Percentiles rank a stretch among this genome's conserved stretches.
Conservation (phyloP, 805 yeast species). For the Candida patagonica region DNA sequence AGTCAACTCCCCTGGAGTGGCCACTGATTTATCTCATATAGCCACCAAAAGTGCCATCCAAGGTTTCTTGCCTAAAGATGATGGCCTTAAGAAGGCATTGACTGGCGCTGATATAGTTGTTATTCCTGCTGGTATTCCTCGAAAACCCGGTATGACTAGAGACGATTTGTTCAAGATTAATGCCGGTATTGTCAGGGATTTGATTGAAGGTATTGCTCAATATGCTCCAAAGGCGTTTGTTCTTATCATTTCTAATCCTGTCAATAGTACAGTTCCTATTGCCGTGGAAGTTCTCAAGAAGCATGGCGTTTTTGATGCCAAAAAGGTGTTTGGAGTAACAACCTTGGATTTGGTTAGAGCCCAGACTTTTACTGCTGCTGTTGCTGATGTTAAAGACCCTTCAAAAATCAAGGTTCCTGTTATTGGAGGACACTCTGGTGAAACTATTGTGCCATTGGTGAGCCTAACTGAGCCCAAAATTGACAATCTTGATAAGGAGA, state of each 20-base stretch:
- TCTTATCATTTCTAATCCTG: slow-evolving; percentile 84
- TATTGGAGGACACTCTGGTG: slow-evolving; percentile 93
- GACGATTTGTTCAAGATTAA: slow-evolving; percentile 80
- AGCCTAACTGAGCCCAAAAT: slow-evolving; percentile 32
- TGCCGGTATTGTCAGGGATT: slow-evolving; percentile 66
- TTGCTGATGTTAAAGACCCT: slow-evolving; percentile 36
- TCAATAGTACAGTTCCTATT: slow-evolving; percentile 86
- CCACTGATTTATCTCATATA: slow-evolving; percentile 80
- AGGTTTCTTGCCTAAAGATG: slow-evolving; percentile 54
- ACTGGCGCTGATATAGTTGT: slow-evolving; percentile 76
- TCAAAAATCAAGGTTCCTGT: slow-evolving; percentile 55
- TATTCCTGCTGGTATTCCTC: slow-evolving; percentile 88
- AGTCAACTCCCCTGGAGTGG: slow-evolving; percentile 77
- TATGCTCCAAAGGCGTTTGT: slow-evolving; percentile 67
- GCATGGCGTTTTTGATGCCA: slow-evolving; percentile 59
- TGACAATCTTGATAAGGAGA: slow-evolving; percentile 23
- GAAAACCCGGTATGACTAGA: slow-evolving; percentile 93
- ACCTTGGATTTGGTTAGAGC: slow-evolving; percentile 84
- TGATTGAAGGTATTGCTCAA: slow-evolving; percentile 68
- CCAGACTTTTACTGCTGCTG: slow-evolving; percentile 62
- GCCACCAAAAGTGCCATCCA: slow-evolving; percentile 54
- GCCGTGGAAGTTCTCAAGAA: slow-evolving; percentile 70
- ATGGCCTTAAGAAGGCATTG: slow-evolving; percentile 60
- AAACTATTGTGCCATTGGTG: slow-evolving; percentile 82
- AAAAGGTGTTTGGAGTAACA: slow-evolving; percentile 78